Evolutionary conservation across 2,329 filamentous ascomycete species (phyloP).

Genomic region (Mariannaea sp.): DNA sequence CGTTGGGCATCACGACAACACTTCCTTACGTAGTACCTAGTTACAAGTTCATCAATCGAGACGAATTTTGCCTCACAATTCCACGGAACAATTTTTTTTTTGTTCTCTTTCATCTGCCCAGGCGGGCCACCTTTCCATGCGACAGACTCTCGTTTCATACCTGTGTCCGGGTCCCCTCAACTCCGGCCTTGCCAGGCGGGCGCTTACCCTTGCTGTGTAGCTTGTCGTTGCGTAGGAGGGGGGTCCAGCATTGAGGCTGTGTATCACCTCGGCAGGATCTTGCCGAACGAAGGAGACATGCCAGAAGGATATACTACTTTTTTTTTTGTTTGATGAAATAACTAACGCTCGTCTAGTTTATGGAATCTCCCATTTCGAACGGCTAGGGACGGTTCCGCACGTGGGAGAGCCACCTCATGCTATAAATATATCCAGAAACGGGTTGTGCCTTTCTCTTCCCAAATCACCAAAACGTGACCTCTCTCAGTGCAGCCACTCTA

Average conservation of each 20-base stretch:
- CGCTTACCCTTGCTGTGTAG: background rate
- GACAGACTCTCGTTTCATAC: slow-evolving; percentile 13
- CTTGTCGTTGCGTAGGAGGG: slow-evolving; percentile 13
- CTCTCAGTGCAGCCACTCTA: too few species aligned
- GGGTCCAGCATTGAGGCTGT: slow-evolving; percentile 7
- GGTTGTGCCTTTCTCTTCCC: too few species aligned
- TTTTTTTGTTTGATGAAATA: too few species aligned
- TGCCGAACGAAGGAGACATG: background rate
- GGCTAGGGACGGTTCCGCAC: too few species aligned
- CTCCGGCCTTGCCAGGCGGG: background rate
- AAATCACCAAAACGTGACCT: too few species aligned
- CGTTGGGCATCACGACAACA: too few species aligned
- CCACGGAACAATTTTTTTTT: background rate
- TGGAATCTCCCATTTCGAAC: too few species aligned
- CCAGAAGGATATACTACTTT: background rate
- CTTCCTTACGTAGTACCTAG: background rate
- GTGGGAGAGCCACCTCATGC: too few species aligned
- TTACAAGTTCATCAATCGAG: background rate
- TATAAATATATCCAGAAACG: too few species aligned
- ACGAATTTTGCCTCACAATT: slow-evolving; percentile 7
- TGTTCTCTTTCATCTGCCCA: background rate
- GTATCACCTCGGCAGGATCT: background rate
- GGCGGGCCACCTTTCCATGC: background rate
- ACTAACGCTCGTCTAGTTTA: too few species aligned
- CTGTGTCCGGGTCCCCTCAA: slow-evolving; percentile 7